Evolutionary conservation across 2,329 filamentous ascomycete genomes (phyloP).

Genomic region (Huntiella moniliformis): DNA sequence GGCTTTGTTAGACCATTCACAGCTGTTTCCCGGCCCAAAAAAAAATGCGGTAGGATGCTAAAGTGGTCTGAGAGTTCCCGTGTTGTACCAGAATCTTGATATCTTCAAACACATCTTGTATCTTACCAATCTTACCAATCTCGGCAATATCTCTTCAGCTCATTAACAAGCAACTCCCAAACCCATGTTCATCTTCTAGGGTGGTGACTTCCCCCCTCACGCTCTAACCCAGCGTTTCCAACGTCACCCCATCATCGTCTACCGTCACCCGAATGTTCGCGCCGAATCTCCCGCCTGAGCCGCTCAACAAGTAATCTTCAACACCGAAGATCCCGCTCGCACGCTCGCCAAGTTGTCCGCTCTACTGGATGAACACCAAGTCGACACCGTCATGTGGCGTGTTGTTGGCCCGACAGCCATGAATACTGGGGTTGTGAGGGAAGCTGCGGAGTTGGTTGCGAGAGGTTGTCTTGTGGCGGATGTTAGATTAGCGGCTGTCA

Average conservation of each 20-base stretch:
- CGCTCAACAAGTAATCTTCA: constrained; percentile 24
- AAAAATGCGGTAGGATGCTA: too few species aligned
- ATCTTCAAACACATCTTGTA: too few species aligned
- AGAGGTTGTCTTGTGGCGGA: too few species aligned
- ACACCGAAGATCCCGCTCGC: constrained; percentile 20
- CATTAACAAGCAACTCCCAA: too few species aligned
- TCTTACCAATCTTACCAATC: too few species aligned
- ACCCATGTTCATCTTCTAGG: too few species aligned
- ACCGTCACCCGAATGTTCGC: constrained; percentile 16
- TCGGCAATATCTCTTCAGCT: too few species aligned
- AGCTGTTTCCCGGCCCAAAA: too few species aligned
- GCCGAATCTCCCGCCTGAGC: constrained; percentile 20
- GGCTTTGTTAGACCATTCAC: too few species aligned
- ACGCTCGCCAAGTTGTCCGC: constrained; percentile 19
- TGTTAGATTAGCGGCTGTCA: constrained; percentile 25
- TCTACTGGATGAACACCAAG: constrained; percentile 19
- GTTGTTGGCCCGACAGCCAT: constrained; percentile 20
- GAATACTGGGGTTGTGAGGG: constrained; percentile 23
- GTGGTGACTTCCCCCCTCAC: constrained; percentile 10
- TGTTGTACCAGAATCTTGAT: too few species aligned
- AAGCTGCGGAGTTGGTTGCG: constrained; percentile 26
- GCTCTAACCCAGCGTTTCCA: constrained; percentile 11
- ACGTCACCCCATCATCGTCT: constrained; percentile 13
- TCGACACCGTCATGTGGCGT: constrained; percentile 19
- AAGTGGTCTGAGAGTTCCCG: too few species aligned